phyloP scores from a whole-genome alignment of 495 filamentous ascomycete species.

The Eremomyces bilateralis region DNA sequence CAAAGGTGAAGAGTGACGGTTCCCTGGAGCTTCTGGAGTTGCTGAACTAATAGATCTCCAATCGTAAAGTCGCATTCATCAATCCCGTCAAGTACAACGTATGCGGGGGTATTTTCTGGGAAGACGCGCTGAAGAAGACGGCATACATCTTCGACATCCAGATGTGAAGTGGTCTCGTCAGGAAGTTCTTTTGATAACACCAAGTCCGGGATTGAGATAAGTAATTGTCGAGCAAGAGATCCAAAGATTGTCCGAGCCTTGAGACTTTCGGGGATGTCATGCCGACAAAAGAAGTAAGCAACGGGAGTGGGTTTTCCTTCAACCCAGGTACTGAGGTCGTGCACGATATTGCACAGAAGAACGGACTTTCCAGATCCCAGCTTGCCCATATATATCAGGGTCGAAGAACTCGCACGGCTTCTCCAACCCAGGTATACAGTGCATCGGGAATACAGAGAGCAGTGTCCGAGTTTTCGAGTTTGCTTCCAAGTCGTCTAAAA shows the following conservation, averaged over 20 bases:
- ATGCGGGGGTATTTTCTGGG: slow-evolving; percentile 10
- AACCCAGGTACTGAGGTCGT: slow-evolving; percentile 19
- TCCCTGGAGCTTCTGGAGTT: slow-evolving; percentile 12
- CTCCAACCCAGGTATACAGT: slow-evolving; percentile 22
- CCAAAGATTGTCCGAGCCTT: slow-evolving; percentile 20
- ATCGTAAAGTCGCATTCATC: slow-evolving; percentile 18
- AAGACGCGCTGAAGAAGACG: slow-evolving; percentile 8
- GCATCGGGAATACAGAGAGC: slow-evolving; percentile 13
- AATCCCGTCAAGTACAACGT: slow-evolving; percentile 20
- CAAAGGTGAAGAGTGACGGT: slow-evolving; percentile 15
- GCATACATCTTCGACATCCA: slow-evolving; percentile 11
- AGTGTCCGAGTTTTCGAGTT: slow-evolving; percentile 20
- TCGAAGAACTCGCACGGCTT: slow-evolving; percentile 8
- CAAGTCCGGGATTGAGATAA: slow-evolving; percentile 12
- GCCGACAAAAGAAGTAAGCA: slow-evolving; percentile 26
- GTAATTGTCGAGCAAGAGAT: slow-evolving; percentile 21
- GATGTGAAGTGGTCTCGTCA: slow-evolving; percentile 6
- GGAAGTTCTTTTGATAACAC: too few species aligned
- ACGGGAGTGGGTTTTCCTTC: slow-evolving; percentile 7
- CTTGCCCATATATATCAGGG: slow-evolving; percentile 21
- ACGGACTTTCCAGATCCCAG: slow-evolving; percentile 24
- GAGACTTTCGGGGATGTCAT: slow-evolving; percentile 20
- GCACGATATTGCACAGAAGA: slow-evolving; percentile 22
- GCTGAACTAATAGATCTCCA: slow-evolving; percentile 10
- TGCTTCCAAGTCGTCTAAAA: slow-evolving; percentile 23